phyloP scores from a whole-genome alignment of 1,284 basidiomycete genomes.

The Apiotrichum sp. region DNA sequence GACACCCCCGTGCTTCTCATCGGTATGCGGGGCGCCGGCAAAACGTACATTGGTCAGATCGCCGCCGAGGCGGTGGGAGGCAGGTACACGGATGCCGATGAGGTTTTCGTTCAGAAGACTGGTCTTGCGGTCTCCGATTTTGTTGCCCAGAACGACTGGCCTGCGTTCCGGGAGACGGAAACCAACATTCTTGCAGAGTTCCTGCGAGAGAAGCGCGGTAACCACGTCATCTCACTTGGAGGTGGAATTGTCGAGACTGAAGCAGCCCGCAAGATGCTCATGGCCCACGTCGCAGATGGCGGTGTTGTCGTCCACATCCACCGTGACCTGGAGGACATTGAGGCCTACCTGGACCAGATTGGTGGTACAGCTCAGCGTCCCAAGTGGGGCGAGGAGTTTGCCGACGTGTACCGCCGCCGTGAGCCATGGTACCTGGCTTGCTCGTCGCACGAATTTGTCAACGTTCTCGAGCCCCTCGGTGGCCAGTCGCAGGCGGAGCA shows the following conservation, averaged over 20 bases:
- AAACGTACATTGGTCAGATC: conserved; percentile 78
- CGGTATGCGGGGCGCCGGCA: conserved; percentile 96
- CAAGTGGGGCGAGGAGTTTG: conserved; percentile 74
- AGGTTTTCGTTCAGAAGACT: conserved; percentile 64
- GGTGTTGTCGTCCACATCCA: conserved; percentile 68
- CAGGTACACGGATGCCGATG: conserved; percentile 82
- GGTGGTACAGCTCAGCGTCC: conserved; percentile 63
- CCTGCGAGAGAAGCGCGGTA: conserved; percentile 55
- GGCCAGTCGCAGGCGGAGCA: conserved; percentile 34
- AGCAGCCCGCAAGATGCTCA: conserved; percentile 63
- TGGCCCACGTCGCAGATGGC: conserved; percentile 57
- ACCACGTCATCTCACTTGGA: conserved; percentile 82
- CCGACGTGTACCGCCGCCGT: conserved; percentile 75
- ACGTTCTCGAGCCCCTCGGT: conserved; percentile 48
- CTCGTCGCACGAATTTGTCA: conserved; percentile 77
- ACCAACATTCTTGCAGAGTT: conserved; percentile 58
- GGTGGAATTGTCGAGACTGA: conserved; percentile 89
- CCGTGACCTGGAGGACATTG: conserved; percentile 64
- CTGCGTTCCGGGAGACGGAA: conserved; percentile 65
- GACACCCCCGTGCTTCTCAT: conserved; percentile 67
- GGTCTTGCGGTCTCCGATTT: conserved; percentile 64
- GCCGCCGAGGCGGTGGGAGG: conserved; percentile 70
- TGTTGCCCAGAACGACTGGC: conserved; percentile 71
- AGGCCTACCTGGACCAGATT: conserved; percentile 64
- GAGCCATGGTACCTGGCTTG: conserved; percentile 85